Evolutionary conservation across 1,284 basidiomycete genomes (phyloP).

Genomic region (Grifola frondosa): DNA sequence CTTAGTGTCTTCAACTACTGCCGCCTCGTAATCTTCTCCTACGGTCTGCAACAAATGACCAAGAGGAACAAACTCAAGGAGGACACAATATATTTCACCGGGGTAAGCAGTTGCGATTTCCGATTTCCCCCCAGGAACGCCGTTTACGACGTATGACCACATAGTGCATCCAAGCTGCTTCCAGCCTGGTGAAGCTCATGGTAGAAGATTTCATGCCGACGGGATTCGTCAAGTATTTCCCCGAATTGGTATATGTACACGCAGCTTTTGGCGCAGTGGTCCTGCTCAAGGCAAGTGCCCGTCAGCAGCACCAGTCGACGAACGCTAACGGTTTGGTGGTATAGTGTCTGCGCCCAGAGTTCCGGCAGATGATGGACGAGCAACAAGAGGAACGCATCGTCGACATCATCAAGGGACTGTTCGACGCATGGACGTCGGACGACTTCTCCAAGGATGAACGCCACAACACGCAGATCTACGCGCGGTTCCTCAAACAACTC

Average conservation of each 20-base stretch:
- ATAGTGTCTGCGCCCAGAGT: slow-evolving; percentile 31
- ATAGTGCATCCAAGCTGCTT: slow-evolving; percentile 34
- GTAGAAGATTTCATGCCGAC: slow-evolving; percentile 29
- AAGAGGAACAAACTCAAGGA: slow-evolving; percentile 22
- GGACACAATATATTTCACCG: slow-evolving; percentile 16
- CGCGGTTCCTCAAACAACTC: slow-evolving; percentile 30
- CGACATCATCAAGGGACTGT: slow-evolving; percentile 24
- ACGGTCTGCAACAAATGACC: slow-evolving; percentile 30
- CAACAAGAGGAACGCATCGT: slow-evolving; percentile 29
- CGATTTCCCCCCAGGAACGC: neutral
- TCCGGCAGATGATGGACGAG: slow-evolving; percentile 23
- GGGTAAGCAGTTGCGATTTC: slow-evolving; percentile 14
- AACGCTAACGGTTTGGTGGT: neutral
- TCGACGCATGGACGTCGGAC: slow-evolving; percentile 24
- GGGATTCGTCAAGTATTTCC: slow-evolving; percentile 38
- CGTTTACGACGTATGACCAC: neutral
- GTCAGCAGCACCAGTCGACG: neutral
- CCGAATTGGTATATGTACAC: slow-evolving; percentile 42
- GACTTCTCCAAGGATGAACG: slow-evolving; percentile 25
- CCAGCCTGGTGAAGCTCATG: slow-evolving; percentile 30
- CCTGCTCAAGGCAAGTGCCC: slow-evolving; percentile 30
- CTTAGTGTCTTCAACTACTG: slow-evolving; percentile 33
- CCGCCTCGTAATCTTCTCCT: slow-evolving; percentile 34
- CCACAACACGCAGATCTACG: slow-evolving; percentile 30
- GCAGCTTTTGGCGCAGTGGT: slow-evolving; percentile 42